Evolutionary conservation across 495 filamentous ascomycete genomes (phyloP), one percentile per base, ranked within the genome.

Genomic region (Hypoxylon cercidicola): DNA sequence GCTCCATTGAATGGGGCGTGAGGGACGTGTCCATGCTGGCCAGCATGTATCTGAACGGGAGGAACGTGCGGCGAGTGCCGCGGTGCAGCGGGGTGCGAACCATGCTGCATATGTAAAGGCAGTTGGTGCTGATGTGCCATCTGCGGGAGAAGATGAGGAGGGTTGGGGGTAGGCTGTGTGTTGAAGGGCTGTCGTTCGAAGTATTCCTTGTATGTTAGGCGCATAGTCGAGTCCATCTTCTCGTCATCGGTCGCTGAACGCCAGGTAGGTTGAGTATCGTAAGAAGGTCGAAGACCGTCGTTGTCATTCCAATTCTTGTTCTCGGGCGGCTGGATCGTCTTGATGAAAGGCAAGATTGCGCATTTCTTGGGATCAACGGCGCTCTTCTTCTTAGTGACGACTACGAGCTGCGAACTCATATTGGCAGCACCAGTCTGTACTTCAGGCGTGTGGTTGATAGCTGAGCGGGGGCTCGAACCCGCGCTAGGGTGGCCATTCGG

Each of bases 191-290:
- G 72, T 52, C 83, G 82, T 63, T 94, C 91, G 75, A 96, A 93
- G 77, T 90, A 87, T 51, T 93, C 85, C 28, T 83, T 81, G 75
- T 90, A 96, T 0, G 86, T 89, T 48, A 82, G 58, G 56, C 73
- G 75, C 77, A 85, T 85, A 8, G 80, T 82, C 11, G 82, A 84
- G 49, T 81, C 78, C 28, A 87, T 85, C 21, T 89, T 87, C 59
- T 90, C 85, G 32, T 84, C 84, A 8, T 85, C 80, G 23, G 84
- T 71, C 4, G 83, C 74, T 56, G 79, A 77, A 41, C 88, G 87
- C 92, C 93, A 97, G 7, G 87, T 92, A 1, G 93, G 93, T 11
- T 79, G 82, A 0, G 93, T 96, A 48, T 89, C 87, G 74, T 89
- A 96, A 21, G 93, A 84, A 11, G 84, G 87, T 28, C 87, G 86